Evolutionary conservation across 306 rosid genomes (phyloP).

Genomic region (Inga laurina): DNA sequence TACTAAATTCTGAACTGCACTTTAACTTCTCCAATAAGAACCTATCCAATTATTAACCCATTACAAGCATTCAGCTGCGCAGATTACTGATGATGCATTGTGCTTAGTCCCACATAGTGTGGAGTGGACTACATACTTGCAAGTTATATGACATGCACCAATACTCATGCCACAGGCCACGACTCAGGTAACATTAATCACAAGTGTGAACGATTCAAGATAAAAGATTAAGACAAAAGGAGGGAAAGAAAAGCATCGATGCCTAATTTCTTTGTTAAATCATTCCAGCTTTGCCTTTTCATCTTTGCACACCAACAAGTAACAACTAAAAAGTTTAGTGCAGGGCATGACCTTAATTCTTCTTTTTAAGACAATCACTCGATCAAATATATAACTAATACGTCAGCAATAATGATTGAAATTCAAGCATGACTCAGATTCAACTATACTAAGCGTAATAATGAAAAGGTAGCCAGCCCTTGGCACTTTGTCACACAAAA

Average conservation of each 20-base stretch:
- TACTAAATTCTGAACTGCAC: background rate
- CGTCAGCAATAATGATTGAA: background rate
- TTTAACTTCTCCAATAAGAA: background rate
- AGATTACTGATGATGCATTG: background rate
- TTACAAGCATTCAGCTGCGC: background rate
- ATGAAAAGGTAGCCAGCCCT: background rate
- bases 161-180: background rate
- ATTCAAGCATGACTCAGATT: conserved; percentile 9
- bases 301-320: background rate
- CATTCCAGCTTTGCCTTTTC: conserved; percentile 3
- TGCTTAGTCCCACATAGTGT: background rate
- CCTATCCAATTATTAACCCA: background rate
- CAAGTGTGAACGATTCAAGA: background rate
- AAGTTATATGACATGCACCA: background rate
- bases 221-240: background rate
- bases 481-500: background rate
- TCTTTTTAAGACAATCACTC: background rate
- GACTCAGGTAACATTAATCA: background rate
- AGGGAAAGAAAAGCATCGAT: background rate
- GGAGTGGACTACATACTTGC: background rate
- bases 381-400: background rate
- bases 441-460: background rate
- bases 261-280: background rate
- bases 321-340: background rate
- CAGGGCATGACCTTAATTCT: background rate